Percentiles rank a stretch among this genome's conserved stretches.
Evolutionary conservation across 192 early-diverging fungal species (phyloP).

Genomic region (Geosiphon pyriformis): DNA sequence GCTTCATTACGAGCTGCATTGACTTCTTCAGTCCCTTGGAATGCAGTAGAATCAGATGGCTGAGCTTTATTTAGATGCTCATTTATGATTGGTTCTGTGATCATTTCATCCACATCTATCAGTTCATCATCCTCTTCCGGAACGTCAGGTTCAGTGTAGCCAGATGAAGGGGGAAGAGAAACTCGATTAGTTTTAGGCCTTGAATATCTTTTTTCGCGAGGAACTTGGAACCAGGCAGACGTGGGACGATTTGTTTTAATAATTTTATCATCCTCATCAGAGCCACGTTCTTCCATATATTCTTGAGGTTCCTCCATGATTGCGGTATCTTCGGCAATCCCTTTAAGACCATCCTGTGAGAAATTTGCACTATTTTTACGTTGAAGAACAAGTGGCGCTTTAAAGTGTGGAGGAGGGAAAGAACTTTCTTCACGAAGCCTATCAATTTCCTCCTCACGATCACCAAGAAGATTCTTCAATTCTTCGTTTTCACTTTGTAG

Average conservation of each 20-base stretch:
- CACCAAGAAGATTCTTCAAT: slow-evolving; percentile 49
- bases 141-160: background rate
- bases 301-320: slow-evolving; percentile 9
- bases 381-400: background rate
- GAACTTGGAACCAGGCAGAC: slow-evolving; percentile 9
- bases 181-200: background rate
- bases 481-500: slow-evolving; percentile 53
- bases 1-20: background rate
- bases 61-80: background rate
- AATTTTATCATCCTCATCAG: slow-evolving; percentile 14
- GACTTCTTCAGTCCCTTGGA: background rate
- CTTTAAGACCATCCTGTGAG: background rate
- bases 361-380: background rate
- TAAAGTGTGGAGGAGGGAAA: background rate
- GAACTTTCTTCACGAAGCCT: slow-evolving; percentile 35
- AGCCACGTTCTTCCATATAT: slow-evolving; percentile 4
- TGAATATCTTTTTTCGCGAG: background rate
- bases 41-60: background rate
- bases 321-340: slow-evolving; percentile 10
- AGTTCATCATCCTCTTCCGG: slow-evolving; percentile 23
- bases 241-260: slow-evolving; percentile 14
- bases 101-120: slow-evolving; percentile 7
- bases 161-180: background rate
- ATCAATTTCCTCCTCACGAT: slow-evolving; percentile 56
- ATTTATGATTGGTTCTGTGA: background rate